phyloP scores from a whole-genome alignment of 306 rosid species.

The Morella rubra region DNA sequence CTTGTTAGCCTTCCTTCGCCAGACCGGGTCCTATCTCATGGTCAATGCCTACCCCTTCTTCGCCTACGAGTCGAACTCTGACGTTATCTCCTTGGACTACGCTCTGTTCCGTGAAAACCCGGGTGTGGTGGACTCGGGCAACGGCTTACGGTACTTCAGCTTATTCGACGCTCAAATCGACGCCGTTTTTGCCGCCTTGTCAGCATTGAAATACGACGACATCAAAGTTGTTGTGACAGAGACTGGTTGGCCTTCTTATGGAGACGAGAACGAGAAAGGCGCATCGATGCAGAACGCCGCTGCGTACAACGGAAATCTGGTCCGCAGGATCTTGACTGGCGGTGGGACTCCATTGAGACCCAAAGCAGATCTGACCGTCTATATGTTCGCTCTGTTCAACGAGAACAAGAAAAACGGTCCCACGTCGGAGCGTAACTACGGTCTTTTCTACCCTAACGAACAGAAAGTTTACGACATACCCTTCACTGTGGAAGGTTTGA shows the following conservation, averaged over 20 bases:
- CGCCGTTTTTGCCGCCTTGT: constrained; percentile 86
- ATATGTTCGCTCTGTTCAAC: constrained; percentile 83
- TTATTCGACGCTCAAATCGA: constrained; percentile 94
- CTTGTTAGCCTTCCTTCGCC: constrained; percentile 67
- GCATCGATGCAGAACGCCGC: constrained; percentile 80
- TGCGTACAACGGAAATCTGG: constrained; percentile 81
- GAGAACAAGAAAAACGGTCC: constrained; percentile 81
- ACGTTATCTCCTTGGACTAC: constrained; percentile 80
- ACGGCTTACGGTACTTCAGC: constrained; percentile 65
- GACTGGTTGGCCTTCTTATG: constrained; percentile 91
- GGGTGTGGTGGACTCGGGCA: constrained; percentile 80
- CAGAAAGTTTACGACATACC: constrained; percentile 71
- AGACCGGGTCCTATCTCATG: constrained; percentile 84
- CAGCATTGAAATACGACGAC: constrained; percentile 67
- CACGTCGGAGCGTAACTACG: constrained; percentile 83
- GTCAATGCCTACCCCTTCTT: constrained; percentile 93
- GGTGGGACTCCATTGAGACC: constrained; percentile 84
- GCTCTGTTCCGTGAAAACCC: constrained; percentile 80
- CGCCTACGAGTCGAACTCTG: constrained; percentile 87
- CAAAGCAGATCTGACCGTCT: constrained; percentile 83
- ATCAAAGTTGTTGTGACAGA: constrained; percentile 66
- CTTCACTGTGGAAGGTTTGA: constrained; percentile 55
- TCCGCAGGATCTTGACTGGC: constrained; percentile 66
- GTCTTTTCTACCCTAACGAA: constrained; percentile 72
- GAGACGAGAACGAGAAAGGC: constrained; percentile 79